These are phyloP conservation scores for Nicotiana rustica DNA, from an alignment of 305 asterid species.

Conservation along the genomic window DNA sequence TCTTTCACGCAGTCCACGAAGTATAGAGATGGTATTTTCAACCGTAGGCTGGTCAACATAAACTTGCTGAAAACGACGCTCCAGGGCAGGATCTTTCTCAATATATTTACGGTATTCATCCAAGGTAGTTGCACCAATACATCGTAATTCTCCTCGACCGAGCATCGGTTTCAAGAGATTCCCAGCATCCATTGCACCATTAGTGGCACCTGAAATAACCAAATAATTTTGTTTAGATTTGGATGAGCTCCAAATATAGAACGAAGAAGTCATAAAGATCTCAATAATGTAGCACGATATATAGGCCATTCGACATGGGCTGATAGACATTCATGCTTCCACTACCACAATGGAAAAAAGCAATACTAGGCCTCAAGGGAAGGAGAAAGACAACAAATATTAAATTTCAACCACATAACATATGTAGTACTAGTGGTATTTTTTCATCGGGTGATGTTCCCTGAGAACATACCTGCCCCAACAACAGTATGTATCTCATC, in stretches of 20 bases:
- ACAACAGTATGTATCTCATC: slow-evolving; percentile 98
- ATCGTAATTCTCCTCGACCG: slow-evolving; percentile 97
- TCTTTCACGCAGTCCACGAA: slow-evolving; percentile 93
- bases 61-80: slow-evolving; percentile 96
- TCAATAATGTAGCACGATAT: not conserved
- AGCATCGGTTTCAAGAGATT: slow-evolving; percentile 97
- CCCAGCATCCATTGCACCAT: slow-evolving; percentile 99
- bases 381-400: slow-evolving; percentile 12
- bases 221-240: not conserved
- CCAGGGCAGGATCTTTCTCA: slow-evolving; percentile 96
- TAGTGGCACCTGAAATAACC: slow-evolving; percentile 70
- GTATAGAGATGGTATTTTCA: slow-evolving; percentile 92
- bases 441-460: slow-evolving; percentile 5
- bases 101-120: slow-evolving; percentile 92
- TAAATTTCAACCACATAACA: not conserved
- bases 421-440: not conserved
- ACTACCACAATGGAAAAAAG: slow-evolving; percentile 15
- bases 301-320: not conserved
- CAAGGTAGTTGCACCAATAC: slow-evolving; percentile 96
- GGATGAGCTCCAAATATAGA: not conserved
- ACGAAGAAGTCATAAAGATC: not conserved
- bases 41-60: slow-evolving; percentile 92
- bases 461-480: slow-evolving; percentile 77
- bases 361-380: slow-evolving; percentile 32
- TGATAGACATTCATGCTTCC: not conserved